Evolutionary conservation across 176 grass and related monocot species (phyloP), one percentile per base, ranked within the genome.

Genomic region (Pharus latifolius): DNA sequence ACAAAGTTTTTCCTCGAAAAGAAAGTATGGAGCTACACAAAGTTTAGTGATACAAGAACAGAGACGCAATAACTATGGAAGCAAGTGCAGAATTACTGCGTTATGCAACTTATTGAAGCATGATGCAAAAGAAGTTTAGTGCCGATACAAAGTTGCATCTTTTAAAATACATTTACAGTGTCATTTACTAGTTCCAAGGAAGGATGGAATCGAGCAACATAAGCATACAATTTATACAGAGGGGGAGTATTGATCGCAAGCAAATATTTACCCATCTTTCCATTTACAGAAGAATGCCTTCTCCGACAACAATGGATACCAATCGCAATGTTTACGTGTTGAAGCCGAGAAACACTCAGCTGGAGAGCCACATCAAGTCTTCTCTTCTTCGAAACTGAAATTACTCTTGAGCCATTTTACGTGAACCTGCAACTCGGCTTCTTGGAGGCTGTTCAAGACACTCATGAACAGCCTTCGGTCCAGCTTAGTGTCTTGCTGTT

Each of bases 391-490:
- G 56, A 71, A 76, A 11, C n/a, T 78, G 60, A 98, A 98, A 60
- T 88, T 93, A 34, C 75, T 85, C 31, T 85, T 47, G 24, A 98
- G 81, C 94, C 89, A 85, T 47, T 73, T 81, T 1, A 77, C 67
- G 81, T 93, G 86, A 46, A 98, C 63, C 68, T 87, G 80, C 55
- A 92, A 78, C 26, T 85, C 87, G 28, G 89, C 89, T 43, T 93
- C 89, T 17, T 57, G 78, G 61, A 98, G 82, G 48, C 83, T 82
- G 46, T 80, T 90, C 45, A 78, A 27, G 58, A 88, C 89, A 34
- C 61, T 93, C 66, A 68, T 70, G 69, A 88, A 84, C 70, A 93
- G 24, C 75, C 89, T 83, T 56, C 69, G 33, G 65, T 98, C 94
- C 38, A 98, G 57, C 63, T 60, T 80, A 15, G 46, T 85, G 28